Evolutionary conservation across 352 stramenopile genomes (phyloP).

Genomic region (Globisporangium lucens): DNA sequence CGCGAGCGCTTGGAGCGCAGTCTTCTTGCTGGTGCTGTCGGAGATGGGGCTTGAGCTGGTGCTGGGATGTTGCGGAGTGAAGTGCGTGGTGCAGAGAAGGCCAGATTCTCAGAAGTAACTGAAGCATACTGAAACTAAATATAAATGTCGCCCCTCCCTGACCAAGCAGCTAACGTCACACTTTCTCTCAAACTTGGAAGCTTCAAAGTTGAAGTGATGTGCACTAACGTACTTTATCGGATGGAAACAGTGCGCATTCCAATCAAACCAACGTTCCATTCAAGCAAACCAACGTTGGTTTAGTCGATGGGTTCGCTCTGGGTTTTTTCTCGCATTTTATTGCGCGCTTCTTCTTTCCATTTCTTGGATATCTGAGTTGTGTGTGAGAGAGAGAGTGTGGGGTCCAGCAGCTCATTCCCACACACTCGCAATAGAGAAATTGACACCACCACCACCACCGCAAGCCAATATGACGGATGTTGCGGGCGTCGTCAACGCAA

Average conservation of each 20-base stretch:
- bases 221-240: background rate
- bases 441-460: background rate
- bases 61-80: no score
- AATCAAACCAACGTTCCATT: background rate
- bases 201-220: no score
- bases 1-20: no score
- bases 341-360: background rate
- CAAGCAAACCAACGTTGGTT: background rate
- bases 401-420: background rate
- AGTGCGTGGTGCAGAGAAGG: no score
- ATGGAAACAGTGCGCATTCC: background rate
- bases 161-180: no score
- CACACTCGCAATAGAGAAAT: background rate
- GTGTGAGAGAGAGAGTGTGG: background rate
- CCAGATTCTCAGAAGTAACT: no score
- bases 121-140: no score
- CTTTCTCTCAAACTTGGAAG: no score
- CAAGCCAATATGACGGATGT: background rate
- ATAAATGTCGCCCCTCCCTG: no score
- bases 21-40: no score
- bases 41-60: no score
- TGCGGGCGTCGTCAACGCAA: background rate
- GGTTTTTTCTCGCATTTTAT: background rate
- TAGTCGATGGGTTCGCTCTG: background rate
- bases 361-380: conserved; percentile 1